A percentile compares a stretch with the other conserved stretches of the same genome.
Evolutionary conservation across 345 rosid species (phyloP).

Genomic region (Eutrema heterophyllum): DNA sequence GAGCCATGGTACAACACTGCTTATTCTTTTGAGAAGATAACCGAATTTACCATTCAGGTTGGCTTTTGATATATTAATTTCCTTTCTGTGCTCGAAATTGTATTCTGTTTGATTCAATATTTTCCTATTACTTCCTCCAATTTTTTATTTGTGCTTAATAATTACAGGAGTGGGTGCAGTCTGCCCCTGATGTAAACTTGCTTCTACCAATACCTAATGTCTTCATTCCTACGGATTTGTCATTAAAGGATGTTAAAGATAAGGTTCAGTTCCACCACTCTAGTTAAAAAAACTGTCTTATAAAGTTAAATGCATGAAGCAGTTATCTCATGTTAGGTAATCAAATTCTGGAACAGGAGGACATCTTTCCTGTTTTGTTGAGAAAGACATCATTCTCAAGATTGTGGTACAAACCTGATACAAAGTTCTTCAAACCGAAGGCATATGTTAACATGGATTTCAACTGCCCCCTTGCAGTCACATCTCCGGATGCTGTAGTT

Average conservation of each 20-base stretch:
- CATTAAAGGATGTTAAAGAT: slow-evolving; percentile 48
- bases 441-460: slow-evolving; percentile 67
- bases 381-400: slow-evolving; percentile 58
- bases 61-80: slow-evolving; percentile 2
- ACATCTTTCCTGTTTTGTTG: slow-evolving; percentile 44
- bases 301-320: not conserved
- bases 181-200: slow-evolving; percentile 55
- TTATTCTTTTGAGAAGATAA: slow-evolving; percentile 58
- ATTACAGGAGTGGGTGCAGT: slow-evolving; percentile 68
- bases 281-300: not conserved
- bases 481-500: slow-evolving; percentile 64
- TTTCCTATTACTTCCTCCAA: not conserved
- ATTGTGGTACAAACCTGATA: slow-evolving; percentile 79
- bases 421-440: slow-evolving; percentile 63
- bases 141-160: slow-evolving; percentile 9
- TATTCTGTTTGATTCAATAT: not conserved
- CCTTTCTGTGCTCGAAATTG: not conserved
- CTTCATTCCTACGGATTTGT: slow-evolving; percentile 79
- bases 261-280: slow-evolving; percentile 42
- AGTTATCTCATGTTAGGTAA: not conserved
- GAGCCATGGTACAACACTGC: slow-evolving; percentile 95
- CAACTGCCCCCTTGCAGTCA: slow-evolving; percentile 58
- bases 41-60: slow-evolving; percentile 53
- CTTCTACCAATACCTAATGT: slow-evolving; percentile 61
- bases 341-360: slow-evolving; percentile 41